Evolutionary conservation across 352 stramenopile genomes (phyloP), one percentile per base, ranked within the genome.

Genomic region (Phytophthora meadii): DNA sequence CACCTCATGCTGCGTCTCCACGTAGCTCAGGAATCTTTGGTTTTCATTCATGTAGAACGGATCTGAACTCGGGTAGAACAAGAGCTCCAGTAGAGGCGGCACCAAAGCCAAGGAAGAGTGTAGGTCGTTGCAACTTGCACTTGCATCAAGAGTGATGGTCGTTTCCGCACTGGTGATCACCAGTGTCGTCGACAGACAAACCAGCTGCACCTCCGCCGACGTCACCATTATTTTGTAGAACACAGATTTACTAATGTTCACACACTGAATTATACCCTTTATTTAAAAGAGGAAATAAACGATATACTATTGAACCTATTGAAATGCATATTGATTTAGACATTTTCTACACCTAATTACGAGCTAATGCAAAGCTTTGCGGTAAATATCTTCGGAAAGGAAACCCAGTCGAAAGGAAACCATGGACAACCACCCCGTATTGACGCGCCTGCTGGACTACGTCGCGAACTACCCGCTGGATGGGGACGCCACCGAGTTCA

Each of bases 1-100:
- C 17, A 90, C 46, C 58, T 90, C 81, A 60, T 90, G 77, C 47
- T 86, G 76, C 19, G 79, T 88, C 70, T 90, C 77, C 17, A 87
- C 79, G 61, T 84, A 87, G 62, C 81, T 90, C 19, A 90, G 59
- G 54, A 90, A 89, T 8, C 75, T 75, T 36, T 36, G 30, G 30
- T 14, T 36, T 36, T 36, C 30, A 36, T 14, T 36, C 1, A 22
- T 22, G 46, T 65, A 14, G 25, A 27, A 5, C 8, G 44, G 5
- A 28, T 6, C 12, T 30, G 46, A 36, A 7, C 41, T 28, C 17
- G 70, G 53, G 65, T 84, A 89, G 61, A 89, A 87, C 25, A 89
- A 58, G 54, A 89, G 63, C 53, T 83, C 71, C 15, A 89, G 76
- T 39, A 89, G 65, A 28, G 74, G 61, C 37, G 76, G 69, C 24